Percentiles rank a stretch among this genome's conserved stretches.
Conservation (phyloP, 2,329 filamentous ascomycete species). For the Fusarium xylarioides region DNA sequence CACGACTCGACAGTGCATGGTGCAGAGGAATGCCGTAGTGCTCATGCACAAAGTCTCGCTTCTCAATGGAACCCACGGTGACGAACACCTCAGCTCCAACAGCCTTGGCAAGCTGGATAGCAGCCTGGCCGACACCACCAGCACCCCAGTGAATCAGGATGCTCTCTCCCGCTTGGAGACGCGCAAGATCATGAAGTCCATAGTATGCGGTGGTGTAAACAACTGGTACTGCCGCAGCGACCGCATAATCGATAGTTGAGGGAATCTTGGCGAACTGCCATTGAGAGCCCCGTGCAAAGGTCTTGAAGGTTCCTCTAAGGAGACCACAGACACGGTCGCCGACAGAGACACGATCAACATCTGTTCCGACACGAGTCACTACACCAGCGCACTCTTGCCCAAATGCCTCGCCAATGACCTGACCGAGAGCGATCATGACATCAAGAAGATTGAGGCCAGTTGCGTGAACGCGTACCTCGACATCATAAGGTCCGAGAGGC, state of each 20-base stretch:
- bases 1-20: slow-evolving; percentile 42
- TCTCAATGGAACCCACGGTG: slow-evolving; percentile 46
- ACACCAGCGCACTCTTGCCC: slow-evolving; percentile 5
- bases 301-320: not conserved
- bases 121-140: slow-evolving; percentile 43
- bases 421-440: slow-evolving; percentile 5
- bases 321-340: not conserved
- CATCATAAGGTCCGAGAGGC: slow-evolving; percentile 1
- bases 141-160: slow-evolving; percentile 46
- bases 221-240: slow-evolving; percentile 20
- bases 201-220: slow-evolving; percentile 34
- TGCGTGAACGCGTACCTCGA: not conserved
- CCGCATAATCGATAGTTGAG: slow-evolving; percentile 11
- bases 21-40: slow-evolving; percentile 42
- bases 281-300: not conserved
- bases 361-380: not conserved
- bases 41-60: slow-evolving; percentile 41
- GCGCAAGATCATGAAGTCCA: slow-evolving; percentile 23
- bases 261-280: slow-evolving; percentile 13
- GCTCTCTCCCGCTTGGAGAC: slow-evolving; percentile 29
- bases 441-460: not conserved
- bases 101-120: slow-evolving; percentile 42
- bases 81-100: slow-evolving; percentile 44
- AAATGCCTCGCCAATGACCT: not conserved
- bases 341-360: not conserved